Evolutionary conservation across 345 rosid species (phyloP), one percentile per base, ranked within the genome.

Genomic region (Chamaenerion angustifolium): DNA sequence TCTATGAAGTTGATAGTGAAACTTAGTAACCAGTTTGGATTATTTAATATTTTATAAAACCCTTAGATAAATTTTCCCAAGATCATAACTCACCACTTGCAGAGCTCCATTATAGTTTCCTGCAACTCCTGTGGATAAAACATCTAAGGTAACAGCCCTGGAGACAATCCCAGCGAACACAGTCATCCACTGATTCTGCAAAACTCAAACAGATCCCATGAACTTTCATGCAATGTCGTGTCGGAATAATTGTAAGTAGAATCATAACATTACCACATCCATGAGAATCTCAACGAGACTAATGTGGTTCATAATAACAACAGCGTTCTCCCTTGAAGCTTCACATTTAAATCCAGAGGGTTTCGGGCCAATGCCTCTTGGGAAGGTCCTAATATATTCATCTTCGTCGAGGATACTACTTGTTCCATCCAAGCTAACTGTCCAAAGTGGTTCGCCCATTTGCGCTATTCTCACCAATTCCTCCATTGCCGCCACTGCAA

Each of bases 401-500:
- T 81, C 84, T 62, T 80, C 78, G 45, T 82, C 76, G 16, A 93
- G 63, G 3, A 62, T 55, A 0, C 27, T 9, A 5, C 51, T 57
- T 4, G 66, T 44, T 18, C 88, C 92, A 61, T 83, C 74, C 56
- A 65, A 59, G 46, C 75, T 75, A 12, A 44, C 67, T 37, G 67
- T 62, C 99, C 99, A 93, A 35, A 93, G 63, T 1, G 95, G 97
- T 41, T 88, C 94, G 19, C 57, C 79, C 65, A 75, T 57, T 58
- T 79, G 94, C 56, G 87, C 73, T 95, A 85, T 82, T 56, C 69
- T 64, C 37, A 85, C 16, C 0, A 93, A 57, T 64, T 93, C 99
- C 54, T 85, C 94, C 99, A 93, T 88, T 18, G 99, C 97, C 13
- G 72, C 76, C 41, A 81, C 76, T 0, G 94, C 99, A 6, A 93